Evolutionary conservation across 805 yeast genomes (phyloP).

Genomic region (Candida jianshihensis): DNA sequence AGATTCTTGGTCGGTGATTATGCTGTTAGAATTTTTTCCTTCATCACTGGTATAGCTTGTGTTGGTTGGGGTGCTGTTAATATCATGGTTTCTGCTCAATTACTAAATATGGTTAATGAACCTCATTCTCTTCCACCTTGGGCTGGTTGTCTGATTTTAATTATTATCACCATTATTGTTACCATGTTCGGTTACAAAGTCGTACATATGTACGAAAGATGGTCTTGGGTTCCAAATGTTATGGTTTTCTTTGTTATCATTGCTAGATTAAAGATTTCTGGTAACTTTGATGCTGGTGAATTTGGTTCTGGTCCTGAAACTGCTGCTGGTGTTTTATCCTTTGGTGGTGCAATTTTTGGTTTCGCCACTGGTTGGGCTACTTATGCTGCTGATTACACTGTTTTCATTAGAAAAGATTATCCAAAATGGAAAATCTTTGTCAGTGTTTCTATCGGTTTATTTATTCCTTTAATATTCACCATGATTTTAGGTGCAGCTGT

Average conservation of each 20-base stretch:
- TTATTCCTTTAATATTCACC: conserved; percentile 63
- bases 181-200: conserved; percentile 80
- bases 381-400: conserved; percentile 87
- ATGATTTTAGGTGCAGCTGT: conserved; percentile 84
- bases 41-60: conserved; percentile 77
- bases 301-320: conserved; percentile 50
- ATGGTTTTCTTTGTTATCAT: conserved; percentile 71
- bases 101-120: conserved; percentile 68
- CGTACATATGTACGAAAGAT: conserved; percentile 77
- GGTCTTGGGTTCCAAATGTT: conserved; percentile 81
- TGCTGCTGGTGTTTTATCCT: conserved; percentile 72
- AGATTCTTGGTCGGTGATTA: conserved; percentile 71
- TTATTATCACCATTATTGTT: conserved; percentile 59
- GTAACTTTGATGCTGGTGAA: conserved; percentile 52
- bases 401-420: conserved; percentile 68
- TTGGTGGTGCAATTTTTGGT: conserved; percentile 79
- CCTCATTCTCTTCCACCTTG: conserved; percentile 65
- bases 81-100: conserved; percentile 82
- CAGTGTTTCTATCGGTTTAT: conserved; percentile 57
- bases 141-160: conserved; percentile 81
- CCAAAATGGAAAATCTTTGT: conserved; percentile 54
- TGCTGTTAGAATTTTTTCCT: conserved; percentile 69
- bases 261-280: conserved; percentile 64
- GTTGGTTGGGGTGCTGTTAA: conserved; percentile 95
- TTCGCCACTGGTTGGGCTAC: conserved; percentile 95